These are phyloP conservation scores for Geopyxis carbonaria DNA, from an alignment of 495 filamentous ascomycete genomes.

Conservation along the genomic window DNA sequence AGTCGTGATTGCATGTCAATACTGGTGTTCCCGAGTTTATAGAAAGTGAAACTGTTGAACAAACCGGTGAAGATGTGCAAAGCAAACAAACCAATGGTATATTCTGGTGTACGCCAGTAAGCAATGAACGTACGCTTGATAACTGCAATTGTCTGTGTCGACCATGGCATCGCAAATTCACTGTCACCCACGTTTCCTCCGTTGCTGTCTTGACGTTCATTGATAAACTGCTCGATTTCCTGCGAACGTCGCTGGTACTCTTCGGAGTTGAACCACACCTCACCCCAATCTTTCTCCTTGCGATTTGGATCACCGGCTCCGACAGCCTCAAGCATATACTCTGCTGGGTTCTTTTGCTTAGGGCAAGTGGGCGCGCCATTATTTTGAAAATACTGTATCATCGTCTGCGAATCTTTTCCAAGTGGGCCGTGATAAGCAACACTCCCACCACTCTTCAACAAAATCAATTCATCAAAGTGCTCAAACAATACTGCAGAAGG, in stretches of 20 bases:
- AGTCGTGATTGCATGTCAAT: conserved; percentile 27
- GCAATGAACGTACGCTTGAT: conserved; percentile 26
- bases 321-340: conserved; percentile 53
- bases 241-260: conserved; percentile 28
- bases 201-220: conserved; percentile 20
- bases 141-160: conserved; percentile 26
- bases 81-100: conserved; percentile 31
- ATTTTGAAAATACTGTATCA: conserved; percentile 47
- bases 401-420: conserved; percentile 33
- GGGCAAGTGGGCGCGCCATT: conserved; percentile 46
- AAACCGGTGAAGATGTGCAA: conserved; percentile 30
- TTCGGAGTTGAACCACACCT: conserved; percentile 36
- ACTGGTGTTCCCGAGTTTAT: conserved; percentile 21
- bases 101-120: conserved; percentile 29
- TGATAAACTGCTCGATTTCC: conserved; percentile 33
- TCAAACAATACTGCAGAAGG: conserved; percentile 55
- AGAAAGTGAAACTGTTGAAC: conserved; percentile 43
- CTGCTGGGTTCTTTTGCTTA: conserved; percentile 42
- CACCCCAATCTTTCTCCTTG: conserved; percentile 43
- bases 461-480: conserved; percentile 53
- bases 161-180: conserved; percentile 35
- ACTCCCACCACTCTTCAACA: conserved; percentile 52
- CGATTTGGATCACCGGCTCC: conserved; percentile 48
- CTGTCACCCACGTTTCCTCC: conserved; percentile 26
- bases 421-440: conserved; percentile 54